These are phyloP conservation scores for Kockiozyma suomiensis DNA, from an alignment of 805 yeast species.

Conservation along the genomic window DNA sequence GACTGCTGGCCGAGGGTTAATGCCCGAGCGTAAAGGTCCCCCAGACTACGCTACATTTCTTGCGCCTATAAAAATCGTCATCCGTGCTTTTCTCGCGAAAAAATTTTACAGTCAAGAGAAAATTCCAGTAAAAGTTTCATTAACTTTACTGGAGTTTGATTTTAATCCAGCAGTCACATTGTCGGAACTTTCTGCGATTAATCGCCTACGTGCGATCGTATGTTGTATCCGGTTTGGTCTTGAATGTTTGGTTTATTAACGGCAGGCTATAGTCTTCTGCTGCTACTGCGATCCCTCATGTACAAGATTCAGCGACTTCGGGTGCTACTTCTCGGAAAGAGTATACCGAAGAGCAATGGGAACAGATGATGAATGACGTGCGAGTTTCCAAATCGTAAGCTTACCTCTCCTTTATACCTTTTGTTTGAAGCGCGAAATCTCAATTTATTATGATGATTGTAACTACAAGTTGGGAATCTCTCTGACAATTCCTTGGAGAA, in stretches of 20 bases:
- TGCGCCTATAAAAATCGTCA: slow-evolving; percentile 2
- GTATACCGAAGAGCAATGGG: slow-evolving; percentile 40
- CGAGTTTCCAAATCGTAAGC: slow-evolving; percentile 35
- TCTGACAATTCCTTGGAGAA: slow-evolving; percentile 37
- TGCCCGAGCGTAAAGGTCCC: not conserved
- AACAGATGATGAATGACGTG: slow-evolving; percentile 36
- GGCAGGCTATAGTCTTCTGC: slow-evolving; percentile 14
- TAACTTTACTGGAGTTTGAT: not conserved
- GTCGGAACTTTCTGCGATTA: slow-evolving; percentile 13
- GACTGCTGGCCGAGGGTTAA: not conserved
- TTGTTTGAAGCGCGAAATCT: not conserved
- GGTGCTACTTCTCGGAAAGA: slow-evolving; percentile 2
- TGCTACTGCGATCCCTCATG: not conserved
- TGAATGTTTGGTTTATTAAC: not conserved
- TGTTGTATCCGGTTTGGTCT: not conserved
- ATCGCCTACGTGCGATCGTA: slow-evolving; percentile 14
- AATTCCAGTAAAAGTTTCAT: not conserved
- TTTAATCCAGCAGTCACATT: not conserved
- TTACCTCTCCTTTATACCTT: not conserved
- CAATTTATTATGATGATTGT: slow-evolving; percentile 23
- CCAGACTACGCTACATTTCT: not conserved
- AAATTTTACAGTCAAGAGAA: not conserved
- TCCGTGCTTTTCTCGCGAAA: not conserved
- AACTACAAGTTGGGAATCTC: slow-evolving; percentile 38
- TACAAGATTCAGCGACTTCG: not conserved